A percentile compares a stretch with the other conserved stretches of the same genome.
Conservation (phyloP, 2,329 filamentous ascomycete genomes). For the Alternaria arbusti region DNA sequence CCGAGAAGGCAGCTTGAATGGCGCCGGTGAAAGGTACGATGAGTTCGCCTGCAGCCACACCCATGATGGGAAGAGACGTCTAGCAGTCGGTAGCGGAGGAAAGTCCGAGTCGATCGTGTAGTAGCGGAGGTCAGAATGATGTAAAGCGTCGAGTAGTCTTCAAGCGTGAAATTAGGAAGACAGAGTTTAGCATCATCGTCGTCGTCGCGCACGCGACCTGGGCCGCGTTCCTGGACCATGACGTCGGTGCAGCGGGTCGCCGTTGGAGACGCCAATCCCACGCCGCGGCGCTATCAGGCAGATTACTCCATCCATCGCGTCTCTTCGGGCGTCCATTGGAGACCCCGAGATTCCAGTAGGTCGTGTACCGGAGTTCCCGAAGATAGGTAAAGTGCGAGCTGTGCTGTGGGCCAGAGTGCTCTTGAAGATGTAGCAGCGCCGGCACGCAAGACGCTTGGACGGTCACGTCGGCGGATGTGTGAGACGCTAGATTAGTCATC, state of each 20-base stretch:
- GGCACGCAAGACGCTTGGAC: background rate
- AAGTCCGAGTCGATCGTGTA: background rate
- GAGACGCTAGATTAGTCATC: background rate
- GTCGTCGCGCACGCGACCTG: slow-evolving; percentile 9
- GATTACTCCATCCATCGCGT: background rate
- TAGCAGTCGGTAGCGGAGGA: background rate
- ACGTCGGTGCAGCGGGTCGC: slow-evolving; percentile 11
- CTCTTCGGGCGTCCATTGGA: background rate
- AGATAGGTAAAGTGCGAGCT: background rate
- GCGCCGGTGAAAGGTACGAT: slow-evolving; percentile 59
- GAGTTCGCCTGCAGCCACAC: slow-evolving; percentile 34
- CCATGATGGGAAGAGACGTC: slow-evolving; percentile 22
- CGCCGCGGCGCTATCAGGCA: slow-evolving; percentile 7
- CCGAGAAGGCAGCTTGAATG: slow-evolving; percentile 61
- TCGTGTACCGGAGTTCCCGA: background rate
- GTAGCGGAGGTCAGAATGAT: background rate
- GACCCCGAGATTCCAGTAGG: background rate
- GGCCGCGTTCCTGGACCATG: slow-evolving; percentile 14
- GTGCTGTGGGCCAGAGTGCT: background rate
- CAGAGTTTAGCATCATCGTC: slow-evolving; percentile 1
- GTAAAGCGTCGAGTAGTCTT: background rate
- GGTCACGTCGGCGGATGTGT: background rate
- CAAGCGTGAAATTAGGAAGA: background rate
- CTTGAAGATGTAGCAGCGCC: background rate
- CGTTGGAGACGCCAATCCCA: slow-evolving; percentile 9